A percentile compares a stretch with the other conserved stretches of the same genome.
Evolutionary conservation across 2,329 filamentous ascomycete species (phyloP).

Genomic region (Stachybotrys chlorohalonatus): DNA sequence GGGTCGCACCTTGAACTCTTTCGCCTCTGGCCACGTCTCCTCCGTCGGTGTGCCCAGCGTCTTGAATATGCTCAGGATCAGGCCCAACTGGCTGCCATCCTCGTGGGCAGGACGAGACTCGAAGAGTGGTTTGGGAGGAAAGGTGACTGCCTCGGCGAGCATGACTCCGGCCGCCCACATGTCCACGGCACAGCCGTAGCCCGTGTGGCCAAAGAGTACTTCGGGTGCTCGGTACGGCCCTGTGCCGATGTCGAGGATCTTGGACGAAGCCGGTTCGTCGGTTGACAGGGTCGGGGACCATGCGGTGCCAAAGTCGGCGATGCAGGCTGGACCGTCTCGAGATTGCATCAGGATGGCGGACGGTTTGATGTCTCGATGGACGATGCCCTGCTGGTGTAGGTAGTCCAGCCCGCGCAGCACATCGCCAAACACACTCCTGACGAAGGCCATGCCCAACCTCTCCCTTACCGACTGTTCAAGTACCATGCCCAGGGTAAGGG

Average conservation of each 20-base stretch:
- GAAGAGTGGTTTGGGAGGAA: constrained; percentile 58
- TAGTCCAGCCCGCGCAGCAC: constrained; percentile 62
- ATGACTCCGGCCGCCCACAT: constrained; percentile 86
- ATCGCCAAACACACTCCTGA: constrained; percentile 47
- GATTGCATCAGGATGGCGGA: constrained; percentile 73
- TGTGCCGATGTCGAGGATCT: constrained; percentile 90
- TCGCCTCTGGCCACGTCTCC: constrained; percentile 76
- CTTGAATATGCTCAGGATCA: constrained; percentile 89
- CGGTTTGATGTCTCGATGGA: constrained; percentile 92
- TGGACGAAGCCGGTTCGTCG: constrained; percentile 58
- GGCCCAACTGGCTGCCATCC: constrained; percentile 80
- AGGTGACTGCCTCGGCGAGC: constrained; percentile 62
- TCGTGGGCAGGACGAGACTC: constrained; percentile 65
- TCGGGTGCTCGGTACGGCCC: constrained; percentile 88
- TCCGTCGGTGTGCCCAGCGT: constrained; percentile 78
- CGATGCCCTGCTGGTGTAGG: constrained; percentile 66
- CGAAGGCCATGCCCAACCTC: not conserved
- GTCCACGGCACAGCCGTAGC: constrained; percentile 67
- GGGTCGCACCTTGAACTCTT: constrained; percentile 59
- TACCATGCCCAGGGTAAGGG: constrained; percentile 60
- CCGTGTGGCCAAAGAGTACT: constrained; percentile 72
- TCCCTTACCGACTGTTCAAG: constrained; percentile 35
- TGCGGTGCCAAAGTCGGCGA: constrained; percentile 88
- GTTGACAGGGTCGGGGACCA: constrained; percentile 59
- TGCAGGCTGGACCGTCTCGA: constrained; percentile 59